A percentile compares a stretch with the other conserved stretches of the same genome.
Evolutionary conservation across 352 stramenopile genomes (phyloP).

Genomic region (Phytophthora tubulina): DNA sequence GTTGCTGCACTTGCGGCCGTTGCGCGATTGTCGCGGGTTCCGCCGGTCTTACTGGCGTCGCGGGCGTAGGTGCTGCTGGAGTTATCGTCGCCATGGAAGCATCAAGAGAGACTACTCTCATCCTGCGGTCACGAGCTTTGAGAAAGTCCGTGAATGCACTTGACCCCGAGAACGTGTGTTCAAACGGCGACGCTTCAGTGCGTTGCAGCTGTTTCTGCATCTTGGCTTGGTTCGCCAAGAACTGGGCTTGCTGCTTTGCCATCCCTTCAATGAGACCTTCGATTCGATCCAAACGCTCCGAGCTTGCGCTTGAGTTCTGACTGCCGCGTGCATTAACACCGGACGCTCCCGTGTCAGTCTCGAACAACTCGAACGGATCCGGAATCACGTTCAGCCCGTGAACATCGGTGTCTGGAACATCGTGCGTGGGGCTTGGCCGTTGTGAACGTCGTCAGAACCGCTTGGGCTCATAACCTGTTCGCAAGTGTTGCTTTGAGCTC

Average conservation of each 20-base stretch:
- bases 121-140: background rate
- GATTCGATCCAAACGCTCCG: too few species aligned
- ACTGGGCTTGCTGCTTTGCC: slow-evolving; percentile 4
- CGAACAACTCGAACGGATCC: too few species aligned
- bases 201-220: slow-evolving; percentile 5
- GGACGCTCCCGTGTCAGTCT: background rate
- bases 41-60: too few species aligned
- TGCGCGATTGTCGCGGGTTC: too few species aligned
- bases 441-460: slow-evolving; percentile 2
- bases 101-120: background rate
- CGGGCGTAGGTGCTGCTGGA: background rate
- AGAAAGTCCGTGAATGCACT: slow-evolving; percentile 15
- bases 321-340: background rate
- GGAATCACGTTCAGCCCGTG: too few species aligned
- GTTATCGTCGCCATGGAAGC: background rate
- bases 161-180: background rate
- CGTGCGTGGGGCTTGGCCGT: background rate
- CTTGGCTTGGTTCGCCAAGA: slow-evolving; percentile 8
- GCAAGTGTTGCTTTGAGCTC: too few species aligned
- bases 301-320: background rate
- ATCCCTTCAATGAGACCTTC: slow-evolving; percentile 5
- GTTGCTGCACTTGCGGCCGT: background rate
- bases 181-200: background rate
- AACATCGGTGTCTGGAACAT: slow-evolving; percentile 5
- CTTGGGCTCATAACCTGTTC: slow-evolving; percentile 17